phyloP scores from a whole-genome alignment of 164 flowering plant species.

The Macadamia tetraphylla region DNA sequence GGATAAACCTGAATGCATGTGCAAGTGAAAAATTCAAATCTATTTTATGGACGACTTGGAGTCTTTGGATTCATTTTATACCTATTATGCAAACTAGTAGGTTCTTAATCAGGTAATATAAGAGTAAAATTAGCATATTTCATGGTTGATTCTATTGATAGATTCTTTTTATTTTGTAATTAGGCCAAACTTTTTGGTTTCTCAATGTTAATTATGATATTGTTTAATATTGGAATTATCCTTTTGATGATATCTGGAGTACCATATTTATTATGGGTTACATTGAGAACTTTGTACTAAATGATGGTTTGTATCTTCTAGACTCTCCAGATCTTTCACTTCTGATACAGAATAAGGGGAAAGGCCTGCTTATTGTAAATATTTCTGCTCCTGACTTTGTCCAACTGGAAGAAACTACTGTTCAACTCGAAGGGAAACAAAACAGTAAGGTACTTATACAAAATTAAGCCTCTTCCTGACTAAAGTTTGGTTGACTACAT shows the following conservation, averaged over 20 bases:
- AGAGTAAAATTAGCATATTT: background rate
- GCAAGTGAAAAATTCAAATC: no score
- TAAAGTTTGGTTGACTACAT: no score
- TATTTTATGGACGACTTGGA: no score
- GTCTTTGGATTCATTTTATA: no score
- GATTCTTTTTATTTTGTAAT: background rate
- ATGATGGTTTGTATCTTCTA: conserved; percentile 20
- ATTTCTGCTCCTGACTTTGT: conserved; percentile 62
- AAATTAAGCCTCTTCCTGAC: no score
- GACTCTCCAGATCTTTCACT: conserved; percentile 71
- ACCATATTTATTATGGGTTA: conserved; percentile 1
- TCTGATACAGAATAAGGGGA: conserved; percentile 68
- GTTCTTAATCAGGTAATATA: background rate
- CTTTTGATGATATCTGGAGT: conserved; percentile 3
- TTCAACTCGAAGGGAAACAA: conserved; percentile 44
- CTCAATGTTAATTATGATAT: background rate
- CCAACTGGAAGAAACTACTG: conserved; percentile 35
- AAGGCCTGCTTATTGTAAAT: conserved; percentile 27
- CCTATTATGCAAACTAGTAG: no score
- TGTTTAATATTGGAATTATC: background rate
- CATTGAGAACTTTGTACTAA: background rate
- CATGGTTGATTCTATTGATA: no score
- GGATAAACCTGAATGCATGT: no score
- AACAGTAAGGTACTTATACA: conserved; percentile 41
- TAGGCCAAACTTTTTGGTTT: no score